Percentiles rank a stretch among this genome's conserved stretches.
These are phyloP conservation scores for Saksenaea vasiformis DNA, from an alignment of 371 early-diverging fungal genomes.

Conservation along the genomic window DNA sequence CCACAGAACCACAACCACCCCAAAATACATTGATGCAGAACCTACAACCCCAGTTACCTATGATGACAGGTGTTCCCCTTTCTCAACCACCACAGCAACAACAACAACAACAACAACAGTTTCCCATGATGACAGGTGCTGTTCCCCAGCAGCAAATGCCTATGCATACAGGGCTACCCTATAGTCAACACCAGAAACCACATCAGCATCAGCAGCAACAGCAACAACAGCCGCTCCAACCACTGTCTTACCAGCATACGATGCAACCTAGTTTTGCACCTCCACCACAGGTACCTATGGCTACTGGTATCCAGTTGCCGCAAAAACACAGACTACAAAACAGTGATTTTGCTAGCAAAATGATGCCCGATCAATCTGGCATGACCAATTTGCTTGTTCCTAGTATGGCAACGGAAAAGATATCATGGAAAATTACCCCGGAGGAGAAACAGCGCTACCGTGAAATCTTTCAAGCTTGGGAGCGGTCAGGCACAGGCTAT, in stretches of 20 bases:
- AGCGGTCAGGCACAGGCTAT: slow-evolving; percentile 74
- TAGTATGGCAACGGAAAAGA: slow-evolving; percentile 19
- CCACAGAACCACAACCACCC: slow-evolving; percentile 31
- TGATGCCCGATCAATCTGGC: slow-evolving; percentile 55
- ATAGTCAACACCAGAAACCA: no score
- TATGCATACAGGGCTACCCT: slow-evolving; percentile 9
- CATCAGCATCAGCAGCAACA: slow-evolving; percentile 7
- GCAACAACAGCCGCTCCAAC: slow-evolving; percentile 9
- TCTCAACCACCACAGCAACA: slow-evolving; percentile 3
- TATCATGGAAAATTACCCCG: slow-evolving; percentile 78
- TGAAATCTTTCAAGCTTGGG: slow-evolving; percentile 85
- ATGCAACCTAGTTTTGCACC: slow-evolving; percentile 20
- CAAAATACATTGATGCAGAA: slow-evolving; percentile 14
- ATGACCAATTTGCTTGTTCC: slow-evolving; percentile 32
- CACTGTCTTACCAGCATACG: slow-evolving; percentile 13
- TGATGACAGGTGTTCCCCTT: slow-evolving; percentile 24
- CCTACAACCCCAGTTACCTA: slow-evolving; percentile 19
- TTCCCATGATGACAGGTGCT: slow-evolving; percentile 29
- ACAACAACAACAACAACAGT: slow-evolving; percentile 15
- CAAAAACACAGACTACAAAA: slow-evolving; percentile 43
- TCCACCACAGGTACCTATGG: slow-evolving; percentile 18
- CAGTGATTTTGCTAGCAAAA: slow-evolving; percentile 47
- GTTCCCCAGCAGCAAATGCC: slow-evolving; percentile 17
- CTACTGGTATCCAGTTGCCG: slow-evolving; percentile 19
- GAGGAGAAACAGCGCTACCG: slow-evolving; percentile 83